Base-by-base conservation (phyloP, 83 land plant species). In the Thuja plicata region DNA sequence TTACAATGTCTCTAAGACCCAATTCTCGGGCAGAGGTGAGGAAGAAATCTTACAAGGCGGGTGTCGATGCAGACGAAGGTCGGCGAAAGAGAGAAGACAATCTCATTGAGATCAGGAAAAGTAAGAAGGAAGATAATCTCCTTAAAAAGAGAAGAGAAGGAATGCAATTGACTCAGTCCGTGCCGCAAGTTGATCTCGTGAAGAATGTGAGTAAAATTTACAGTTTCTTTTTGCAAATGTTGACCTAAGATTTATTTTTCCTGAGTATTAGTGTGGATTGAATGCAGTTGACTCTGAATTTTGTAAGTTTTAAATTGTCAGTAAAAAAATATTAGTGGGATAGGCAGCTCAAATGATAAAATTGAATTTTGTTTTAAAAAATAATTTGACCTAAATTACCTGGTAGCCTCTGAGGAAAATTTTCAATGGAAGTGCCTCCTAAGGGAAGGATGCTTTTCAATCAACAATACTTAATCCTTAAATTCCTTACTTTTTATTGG, bases 61-160 rank as follows among this genome's bases (percentile, higher is more conserved):
- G 95, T 41, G 96, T 96, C n/a, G 96, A 96, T 88, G 96, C 96
- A 15, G 95, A 93, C 21, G 97, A 96, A 52, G 97, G 92, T 41
- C 80, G 96, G 79, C 45, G 96, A 89, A 89, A 95, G 94, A 88
- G 96, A 81, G 97, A 95, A 87, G 96, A 95, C 70, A 92, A 91
- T 85, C 60, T 93, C 91, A 92, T 95, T 77, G 95, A 92, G 95
- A 95, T 96, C 87, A 86, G 95, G 86, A 96, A 96, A 92, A 93
- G 55, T 78, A 92, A 92, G 87, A 73, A 95, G 37, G 97, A 96
- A 79, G 95, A 96, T 91, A 92, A 89, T 84, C 91, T 95, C 11
- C 88, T 79, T 38, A 96, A 96, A 94, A 95, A 95, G 91, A 89
- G 97, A 24, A 78, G 96, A 19, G 96, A 94, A 87, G 95, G 96